Evolutionary conservation across 2,329 filamentous ascomycete species (phyloP).

Genomic region (Fusarium musae): DNA sequence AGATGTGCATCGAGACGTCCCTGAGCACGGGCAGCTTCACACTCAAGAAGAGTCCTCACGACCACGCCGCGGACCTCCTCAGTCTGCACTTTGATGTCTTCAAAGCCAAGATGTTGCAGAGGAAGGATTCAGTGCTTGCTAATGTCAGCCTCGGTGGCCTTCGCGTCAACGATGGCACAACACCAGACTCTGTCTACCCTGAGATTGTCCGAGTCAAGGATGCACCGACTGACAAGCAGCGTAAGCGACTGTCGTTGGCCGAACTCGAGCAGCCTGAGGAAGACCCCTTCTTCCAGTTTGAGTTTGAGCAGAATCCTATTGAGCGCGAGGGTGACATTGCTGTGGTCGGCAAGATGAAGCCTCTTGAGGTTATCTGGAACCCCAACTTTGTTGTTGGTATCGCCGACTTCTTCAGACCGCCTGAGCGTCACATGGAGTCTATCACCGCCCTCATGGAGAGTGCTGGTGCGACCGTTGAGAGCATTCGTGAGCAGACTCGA

Average conservation of each 20-base stretch:
- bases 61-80: constrained; percentile 80
- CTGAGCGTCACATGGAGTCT: constrained; percentile 97
- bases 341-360: constrained; percentile 90
- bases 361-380: constrained; percentile 97
- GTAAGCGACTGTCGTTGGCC: constrained; percentile 62
- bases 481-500: constrained; percentile 92
- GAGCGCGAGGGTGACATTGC: constrained; percentile 93
- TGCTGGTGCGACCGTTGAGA: constrained; percentile 94
- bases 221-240: constrained; percentile 65
- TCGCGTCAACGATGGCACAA: constrained; percentile 95
- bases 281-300: constrained; percentile 90
- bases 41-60: constrained; percentile 74
- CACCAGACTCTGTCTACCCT: constrained; percentile 87
- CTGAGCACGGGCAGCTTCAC: constrained; percentile 98
- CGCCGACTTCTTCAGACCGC: constrained; percentile 94
- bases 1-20: constrained; percentile 90
- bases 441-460: constrained; percentile 96
- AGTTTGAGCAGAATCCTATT: constrained; percentile 94
- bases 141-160: constrained; percentile 92
- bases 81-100: constrained; percentile 96
- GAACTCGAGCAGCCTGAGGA: constrained; percentile 63
- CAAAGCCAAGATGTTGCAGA: constrained; percentile 86
- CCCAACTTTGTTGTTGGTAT: constrained; percentile 91
- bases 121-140: constrained; percentile 89
- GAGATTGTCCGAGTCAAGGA: constrained; percentile 98